Base-by-base conservation (phyloP, 345 rosid species). In the Eucalyptus marginata region DNA sequence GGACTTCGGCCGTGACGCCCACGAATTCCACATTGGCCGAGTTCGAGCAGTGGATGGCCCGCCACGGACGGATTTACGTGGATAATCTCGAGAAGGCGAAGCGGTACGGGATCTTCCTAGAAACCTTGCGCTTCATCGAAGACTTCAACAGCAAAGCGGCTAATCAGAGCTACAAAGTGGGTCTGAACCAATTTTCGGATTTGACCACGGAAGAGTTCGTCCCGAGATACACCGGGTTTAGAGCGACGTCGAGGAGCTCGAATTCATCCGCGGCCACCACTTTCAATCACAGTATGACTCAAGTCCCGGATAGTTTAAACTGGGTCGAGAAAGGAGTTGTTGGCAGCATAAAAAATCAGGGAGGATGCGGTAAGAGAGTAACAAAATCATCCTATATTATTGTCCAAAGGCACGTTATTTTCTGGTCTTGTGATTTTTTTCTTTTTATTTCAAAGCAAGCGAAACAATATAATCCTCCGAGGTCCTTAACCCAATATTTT, bases 341-440 rank as follows among this genome's bases (percentile, higher is more conserved):
- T n/a, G 22, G 24, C 25, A 9, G 20, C 20, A 88, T 92, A 22
- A 90, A 92, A 90, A 33, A 89, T 62, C 94, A 93, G 88, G 92
- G 93, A 59, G 49, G 29, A 79, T 93, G 93, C 43, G 93, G 94
- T 92, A 90, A 90, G 93, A 25, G 31, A 11, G 25, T 13, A 25
- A 44, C 14, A 44, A 36, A 22, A 87, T 40, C 18, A 10, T 58
- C 10, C 29, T 58, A 58, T 24, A 58, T 9, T 56, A 56, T 58
- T 58, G 29, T 58, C 56, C 56, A 58, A 58, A 25, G 12, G 11
- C 64, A 58, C 14, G 10, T 58, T 24, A 58, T 25, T 58, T 58
- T 58, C 64, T 58, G 24, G 12, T 56, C 11, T 22, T 56, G 62
- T 22, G 62, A 56, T 56, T 56, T 56, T 56, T 56, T 50, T 49